Conservation (phyloP, 768 basidiomycete genomes). For the Rhodocollybia butyracea region DNA sequence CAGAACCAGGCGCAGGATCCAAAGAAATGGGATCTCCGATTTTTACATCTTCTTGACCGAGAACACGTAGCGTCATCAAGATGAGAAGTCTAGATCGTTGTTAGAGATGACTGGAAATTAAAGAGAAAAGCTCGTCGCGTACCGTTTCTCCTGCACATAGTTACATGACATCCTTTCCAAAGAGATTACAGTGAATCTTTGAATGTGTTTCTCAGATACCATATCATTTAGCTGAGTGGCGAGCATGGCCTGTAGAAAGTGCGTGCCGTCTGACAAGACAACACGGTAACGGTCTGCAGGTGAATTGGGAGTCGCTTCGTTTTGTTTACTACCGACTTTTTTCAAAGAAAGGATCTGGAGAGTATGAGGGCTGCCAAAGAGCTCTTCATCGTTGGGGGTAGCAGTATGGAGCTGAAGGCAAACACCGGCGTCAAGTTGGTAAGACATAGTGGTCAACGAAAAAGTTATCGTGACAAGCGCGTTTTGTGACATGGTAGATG, state of each 20-base stretch:
- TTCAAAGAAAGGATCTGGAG: constrained; percentile 86
- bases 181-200: constrained; percentile 64
- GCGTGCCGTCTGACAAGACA: constrained; percentile 85
- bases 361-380: constrained; percentile 45
- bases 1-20: constrained; percentile 21
- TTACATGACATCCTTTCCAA: constrained; percentile 81
- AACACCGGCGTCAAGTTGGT: constrained; percentile 58
- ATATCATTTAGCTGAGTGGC: constrained; percentile 85
- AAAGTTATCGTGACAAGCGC: constrained; percentile 4
- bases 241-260: constrained; percentile 92
- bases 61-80: constrained; percentile 60
- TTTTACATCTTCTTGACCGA: constrained; percentile 58
- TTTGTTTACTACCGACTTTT: constrained; percentile 52
- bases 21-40: constrained; percentile 59
- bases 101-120: not conserved
- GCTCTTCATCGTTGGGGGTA: constrained; percentile 36
- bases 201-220: constrained; percentile 59
- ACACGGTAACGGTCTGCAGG: constrained; percentile 65
- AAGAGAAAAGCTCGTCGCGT: constrained; percentile 21
- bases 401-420: constrained; percentile 47
- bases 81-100: constrained; percentile 88
- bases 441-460: constrained; percentile 30
- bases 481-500: not conserved
- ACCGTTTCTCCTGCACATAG: constrained; percentile 83
- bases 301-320: constrained; percentile 26